A percentile compares a stretch with the other conserved stretches of the same genome.
Evolutionary conservation across 2,329 filamentous ascomycete species (phyloP).

Genomic region (Pseudogymnoascus pannorum): DNA sequence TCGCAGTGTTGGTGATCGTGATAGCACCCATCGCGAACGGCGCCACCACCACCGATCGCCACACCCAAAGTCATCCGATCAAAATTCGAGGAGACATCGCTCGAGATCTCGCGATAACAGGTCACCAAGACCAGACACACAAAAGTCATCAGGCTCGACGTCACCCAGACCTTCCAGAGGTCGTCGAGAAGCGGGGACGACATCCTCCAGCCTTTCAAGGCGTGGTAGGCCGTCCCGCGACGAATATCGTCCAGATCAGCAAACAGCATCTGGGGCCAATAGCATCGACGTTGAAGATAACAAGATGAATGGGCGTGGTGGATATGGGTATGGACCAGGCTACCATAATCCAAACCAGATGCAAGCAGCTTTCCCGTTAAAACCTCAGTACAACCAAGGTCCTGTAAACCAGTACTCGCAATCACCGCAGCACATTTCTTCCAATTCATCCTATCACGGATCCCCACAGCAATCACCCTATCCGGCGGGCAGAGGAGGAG

Average conservation of each 20-base stretch:
- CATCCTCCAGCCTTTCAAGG: conserved; percentile 21
- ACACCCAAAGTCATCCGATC: background rate
- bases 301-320: conserved; percentile 31
- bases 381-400: conserved; percentile 30
- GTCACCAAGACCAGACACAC: conserved; percentile 18
- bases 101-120: conserved; percentile 3
- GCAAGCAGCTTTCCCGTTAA: conserved; percentile 31
- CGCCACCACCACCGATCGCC: background rate
- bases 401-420: conserved; percentile 42
- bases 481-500: conserved; percentile 46
- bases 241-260: conserved; percentile 23
- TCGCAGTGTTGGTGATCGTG: background rate
- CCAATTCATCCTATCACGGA: conserved; percentile 47
- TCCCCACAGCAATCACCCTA: conserved; percentile 60
- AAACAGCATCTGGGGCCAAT: conserved; percentile 29
- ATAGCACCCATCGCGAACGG: background rate
- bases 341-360: conserved; percentile 32
- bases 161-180: conserved; percentile 19
- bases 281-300: conserved; percentile 30
- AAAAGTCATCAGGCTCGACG: conserved; percentile 16
- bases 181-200: conserved; percentile 18
- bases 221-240: conserved; percentile 19
- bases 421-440: conserved; percentile 51
- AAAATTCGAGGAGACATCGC: background rate
- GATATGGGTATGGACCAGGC: conserved; percentile 27